phyloP scores from a whole-genome alignment of 202 grass and related monocot genomes.

The Carex sylvatica region DNA sequence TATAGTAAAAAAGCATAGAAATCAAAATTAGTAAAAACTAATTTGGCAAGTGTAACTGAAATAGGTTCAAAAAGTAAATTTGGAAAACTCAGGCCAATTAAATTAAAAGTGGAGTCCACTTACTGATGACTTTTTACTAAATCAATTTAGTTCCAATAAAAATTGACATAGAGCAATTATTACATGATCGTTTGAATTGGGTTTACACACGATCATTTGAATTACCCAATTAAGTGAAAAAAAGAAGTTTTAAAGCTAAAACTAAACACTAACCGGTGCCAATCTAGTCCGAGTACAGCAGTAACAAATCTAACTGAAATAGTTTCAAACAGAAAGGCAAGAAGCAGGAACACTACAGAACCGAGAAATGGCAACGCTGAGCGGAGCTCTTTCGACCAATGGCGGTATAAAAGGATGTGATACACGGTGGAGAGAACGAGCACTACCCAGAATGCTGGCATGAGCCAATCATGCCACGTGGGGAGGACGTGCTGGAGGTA shows the following conservation, averaged over 20 bases:
- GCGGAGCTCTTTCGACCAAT: conserved; percentile 74
- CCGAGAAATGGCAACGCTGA: conserved; percentile 67
- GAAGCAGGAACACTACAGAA: conserved; percentile 62
- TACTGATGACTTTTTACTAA: not conserved
- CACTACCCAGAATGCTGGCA: conserved; percentile 67
- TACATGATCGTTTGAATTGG: not conserved
- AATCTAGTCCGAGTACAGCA: conserved; percentile 67
- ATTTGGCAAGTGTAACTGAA: not conserved
- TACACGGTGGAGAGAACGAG: conserved; percentile 49
- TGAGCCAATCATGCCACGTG: conserved; percentile 51
- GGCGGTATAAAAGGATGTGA: conserved; percentile 52
- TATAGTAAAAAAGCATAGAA: not conserved
- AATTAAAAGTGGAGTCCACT: not conserved
- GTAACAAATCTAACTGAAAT: conserved; percentile 80
- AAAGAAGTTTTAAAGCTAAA: not conserved
- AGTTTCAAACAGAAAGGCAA: conserved; percentile 63
- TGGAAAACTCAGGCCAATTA: not conserved
- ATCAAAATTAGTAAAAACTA: not conserved
- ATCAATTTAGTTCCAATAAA: not conserved
- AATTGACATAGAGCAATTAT: not conserved
- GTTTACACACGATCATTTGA: not conserved
- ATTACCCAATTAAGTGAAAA: not conserved
- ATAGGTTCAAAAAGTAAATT: not conserved
- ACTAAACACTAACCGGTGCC: conserved; percentile 53
- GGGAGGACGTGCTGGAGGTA: conserved; percentile 51